phyloP scores from a whole-genome alignment of 1,284 basidiomycete species.

The Fomitiporia mediterranea region DNA sequence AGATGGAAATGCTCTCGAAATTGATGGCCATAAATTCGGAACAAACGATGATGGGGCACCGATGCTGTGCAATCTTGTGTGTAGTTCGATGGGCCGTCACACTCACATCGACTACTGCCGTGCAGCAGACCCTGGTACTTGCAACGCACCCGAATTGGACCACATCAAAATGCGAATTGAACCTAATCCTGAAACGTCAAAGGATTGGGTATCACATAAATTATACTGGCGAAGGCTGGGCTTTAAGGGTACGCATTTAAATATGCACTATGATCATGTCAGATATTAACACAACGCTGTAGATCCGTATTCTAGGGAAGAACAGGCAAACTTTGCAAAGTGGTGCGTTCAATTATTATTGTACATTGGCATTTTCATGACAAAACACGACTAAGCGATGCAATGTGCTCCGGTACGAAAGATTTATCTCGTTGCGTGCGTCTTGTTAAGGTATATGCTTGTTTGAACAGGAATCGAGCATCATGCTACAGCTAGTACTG shows the following conservation, averaged over 20 bases:
- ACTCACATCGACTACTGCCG: constrained; percentile 56
- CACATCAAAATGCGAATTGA: constrained; percentile 41
- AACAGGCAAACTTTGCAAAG: constrained; percentile 47
- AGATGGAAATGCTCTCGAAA: constrained; percentile 42
- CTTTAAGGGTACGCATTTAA: constrained; percentile 28
- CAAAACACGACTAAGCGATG: constrained; percentile 36
- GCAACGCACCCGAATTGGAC: constrained; percentile 40
- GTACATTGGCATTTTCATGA: neutral
- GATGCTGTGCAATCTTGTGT: constrained; percentile 58
- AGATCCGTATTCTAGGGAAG: constrained; percentile 57
- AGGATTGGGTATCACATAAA: constrained; percentile 52
- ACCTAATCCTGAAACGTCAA: constrained; percentile 42
- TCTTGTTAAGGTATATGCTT: no score
- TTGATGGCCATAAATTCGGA: constrained; percentile 51
- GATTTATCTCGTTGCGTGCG: no score
- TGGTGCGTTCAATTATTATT: constrained; percentile 32
- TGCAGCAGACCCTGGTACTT: constrained; percentile 32
- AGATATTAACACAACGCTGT: neutral
- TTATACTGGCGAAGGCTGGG: constrained; percentile 51
- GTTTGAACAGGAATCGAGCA: constrained; percentile 55
- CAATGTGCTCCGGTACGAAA: constrained; percentile 47
- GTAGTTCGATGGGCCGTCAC: constrained; percentile 49
- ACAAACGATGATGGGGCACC: constrained; percentile 57
- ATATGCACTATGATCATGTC: neutral
- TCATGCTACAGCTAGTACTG: constrained; percentile 32